Conservation (phyloP, 2,329 filamentous ascomycete species). For the Tolypocladium cylindrosporum region DNA sequence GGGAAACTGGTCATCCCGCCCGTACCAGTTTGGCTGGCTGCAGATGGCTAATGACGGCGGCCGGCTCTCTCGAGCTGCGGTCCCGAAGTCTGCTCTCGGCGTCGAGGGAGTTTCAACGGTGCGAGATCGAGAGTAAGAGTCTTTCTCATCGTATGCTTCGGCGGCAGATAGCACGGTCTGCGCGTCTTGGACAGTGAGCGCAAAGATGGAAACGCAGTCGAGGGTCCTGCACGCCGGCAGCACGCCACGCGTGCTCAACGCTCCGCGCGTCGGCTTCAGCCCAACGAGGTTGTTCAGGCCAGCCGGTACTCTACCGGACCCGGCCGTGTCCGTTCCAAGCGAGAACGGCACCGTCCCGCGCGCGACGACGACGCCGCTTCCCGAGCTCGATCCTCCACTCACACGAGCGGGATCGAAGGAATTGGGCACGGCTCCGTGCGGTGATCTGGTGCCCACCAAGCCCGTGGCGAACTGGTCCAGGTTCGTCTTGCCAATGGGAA, state of each 20-base stretch:
- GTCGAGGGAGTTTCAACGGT: constrained; percentile 3
- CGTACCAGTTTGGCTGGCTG: constrained; percentile 26
- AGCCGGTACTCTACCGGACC: constrained; percentile 42
- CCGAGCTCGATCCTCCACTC: constrained; percentile 47
- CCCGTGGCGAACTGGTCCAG: constrained; percentile 56
- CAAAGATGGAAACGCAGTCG: constrained; percentile 46
- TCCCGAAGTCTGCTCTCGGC: constrained; percentile 18
- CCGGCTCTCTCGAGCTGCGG: constrained; percentile 4
- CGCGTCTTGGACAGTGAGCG: constrained; percentile 38
- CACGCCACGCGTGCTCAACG: constrained; percentile 37
- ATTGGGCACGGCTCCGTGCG: constrained; percentile 46
- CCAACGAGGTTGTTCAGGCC: constrained; percentile 44
- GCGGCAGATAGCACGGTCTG: constrained; percentile 36
- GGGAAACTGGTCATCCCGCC: constrained; percentile 24
- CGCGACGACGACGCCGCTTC: constrained; percentile 43
- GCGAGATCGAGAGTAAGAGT: constrained; percentile 39
- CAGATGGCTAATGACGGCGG: constrained; percentile 28
- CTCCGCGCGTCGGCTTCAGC: constrained; percentile 41
- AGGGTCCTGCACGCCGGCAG: constrained; percentile 46
- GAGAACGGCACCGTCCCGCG: constrained; percentile 44
- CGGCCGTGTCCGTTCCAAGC: constrained; percentile 46
- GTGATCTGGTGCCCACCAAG: constrained; percentile 49
- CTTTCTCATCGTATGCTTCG: constrained; percentile 36
- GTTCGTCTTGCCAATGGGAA: constrained; percentile 49
- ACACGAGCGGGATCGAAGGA: constrained; percentile 29